phyloP scores from a whole-genome alignment of 306 rosid species.

The Comarum palustre region DNA sequence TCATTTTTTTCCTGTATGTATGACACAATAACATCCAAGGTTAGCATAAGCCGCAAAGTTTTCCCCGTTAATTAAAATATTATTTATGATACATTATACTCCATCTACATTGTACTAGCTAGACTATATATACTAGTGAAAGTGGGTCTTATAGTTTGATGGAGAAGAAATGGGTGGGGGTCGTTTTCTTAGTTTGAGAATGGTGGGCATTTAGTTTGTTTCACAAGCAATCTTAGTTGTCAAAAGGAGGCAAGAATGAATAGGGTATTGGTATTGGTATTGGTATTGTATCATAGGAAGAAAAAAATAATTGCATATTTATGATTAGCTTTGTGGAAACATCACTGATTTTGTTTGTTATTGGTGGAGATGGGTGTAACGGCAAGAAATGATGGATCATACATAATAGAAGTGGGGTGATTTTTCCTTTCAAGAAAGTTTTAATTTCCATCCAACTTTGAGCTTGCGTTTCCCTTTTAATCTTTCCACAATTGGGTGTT shows the following conservation, averaged over 20 bases:
- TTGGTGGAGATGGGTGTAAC: not conserved
- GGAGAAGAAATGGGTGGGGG: not conserved
- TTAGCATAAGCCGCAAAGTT: not conserved
- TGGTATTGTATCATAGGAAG: conserved; percentile 4
- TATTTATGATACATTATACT: not conserved
- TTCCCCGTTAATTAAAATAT: not conserved
- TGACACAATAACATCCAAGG: conserved; percentile 18
- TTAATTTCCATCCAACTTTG: not conserved
- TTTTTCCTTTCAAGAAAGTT: not conserved
- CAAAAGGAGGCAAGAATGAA: conserved; percentile 12
- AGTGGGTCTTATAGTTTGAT: not conserved
- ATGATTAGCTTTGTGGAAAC: conserved; percentile 13
- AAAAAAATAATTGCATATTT: conserved; percentile 11
- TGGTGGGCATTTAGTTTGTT: conserved; percentile 1
- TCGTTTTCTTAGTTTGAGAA: not conserved
- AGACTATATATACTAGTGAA: not conserved
- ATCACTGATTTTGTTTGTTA: not conserved
- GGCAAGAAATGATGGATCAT: not conserved
- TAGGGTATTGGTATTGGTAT: conserved; percentile 18
- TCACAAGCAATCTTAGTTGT: conserved; percentile 9
- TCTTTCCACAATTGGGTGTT: not conserved
- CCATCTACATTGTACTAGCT: not conserved
- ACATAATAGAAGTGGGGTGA: not conserved
- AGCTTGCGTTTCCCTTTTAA: not conserved
- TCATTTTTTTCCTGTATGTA: conserved; percentile 20